phyloP scores from a whole-genome alignment of 495 filamentous ascomycete genomes.

The Terfezia boudieri region DNA sequence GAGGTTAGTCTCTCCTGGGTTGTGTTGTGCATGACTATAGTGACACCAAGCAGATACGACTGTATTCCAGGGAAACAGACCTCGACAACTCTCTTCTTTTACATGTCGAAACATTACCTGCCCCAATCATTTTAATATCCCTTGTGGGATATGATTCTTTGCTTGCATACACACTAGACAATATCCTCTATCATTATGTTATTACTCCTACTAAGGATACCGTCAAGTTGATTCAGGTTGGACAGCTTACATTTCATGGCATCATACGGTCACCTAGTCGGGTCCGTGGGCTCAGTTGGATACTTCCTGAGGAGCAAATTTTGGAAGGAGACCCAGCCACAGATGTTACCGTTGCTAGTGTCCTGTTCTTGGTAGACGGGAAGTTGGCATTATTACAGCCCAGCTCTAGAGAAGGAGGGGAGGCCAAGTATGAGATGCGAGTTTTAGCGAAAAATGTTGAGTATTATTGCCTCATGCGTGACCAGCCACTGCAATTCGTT shows the following conservation, averaged over 20 bases:
- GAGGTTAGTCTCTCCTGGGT: constrained; percentile 25
- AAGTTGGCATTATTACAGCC: constrained; percentile 86
- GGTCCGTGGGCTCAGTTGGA: constrained; percentile 87
- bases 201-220: constrained; percentile 43
- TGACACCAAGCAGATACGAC: constrained; percentile 34
- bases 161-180: constrained; percentile 90
- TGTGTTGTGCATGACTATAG: background rate
- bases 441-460: constrained; percentile 56
- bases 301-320: constrained; percentile 33
- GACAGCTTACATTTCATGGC: constrained; percentile 89
- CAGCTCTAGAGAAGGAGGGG: constrained; percentile 47
- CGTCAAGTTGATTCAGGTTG: constrained; percentile 69
- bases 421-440: constrained; percentile 89
- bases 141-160: constrained; percentile 83
- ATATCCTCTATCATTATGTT: constrained; percentile 84
- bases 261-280: constrained; percentile 84
- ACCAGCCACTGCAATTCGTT: constrained; percentile 31
- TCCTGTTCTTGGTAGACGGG: constrained; percentile 86
- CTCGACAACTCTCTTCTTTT: constrained; percentile 52
- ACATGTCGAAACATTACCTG: constrained; percentile 51
- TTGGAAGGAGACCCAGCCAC: too few species aligned
- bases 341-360: constrained; percentile 82
- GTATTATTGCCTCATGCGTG: constrained; percentile 78
- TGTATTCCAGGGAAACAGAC: constrained; percentile 32
- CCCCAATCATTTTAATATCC: constrained; percentile 64